A percentile compares a stretch with the other conserved stretches of the same genome.
phyloP scores from a whole-genome alignment of 208 protist genomes.

The Crithidia acanthocephali region DNA sequence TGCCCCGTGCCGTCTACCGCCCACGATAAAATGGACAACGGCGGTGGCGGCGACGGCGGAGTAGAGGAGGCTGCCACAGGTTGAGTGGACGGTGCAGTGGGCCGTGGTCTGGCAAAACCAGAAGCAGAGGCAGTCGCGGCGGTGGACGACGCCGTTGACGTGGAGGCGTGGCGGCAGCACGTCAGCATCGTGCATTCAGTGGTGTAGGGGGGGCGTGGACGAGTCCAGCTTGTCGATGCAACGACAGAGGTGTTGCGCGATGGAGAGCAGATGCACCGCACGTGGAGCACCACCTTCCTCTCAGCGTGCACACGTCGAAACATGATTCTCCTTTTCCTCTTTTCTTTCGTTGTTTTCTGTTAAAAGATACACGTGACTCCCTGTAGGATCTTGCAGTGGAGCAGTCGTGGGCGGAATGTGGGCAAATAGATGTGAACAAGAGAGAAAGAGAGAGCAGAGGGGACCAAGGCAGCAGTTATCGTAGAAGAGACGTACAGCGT shows the following conservation, averaged over 20 bases:
- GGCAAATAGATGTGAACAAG: too few species aligned
- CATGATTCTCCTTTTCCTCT: too few species aligned
- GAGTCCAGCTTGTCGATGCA: too few species aligned
- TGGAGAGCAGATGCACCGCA: neutral
- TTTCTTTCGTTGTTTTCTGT: too few species aligned
- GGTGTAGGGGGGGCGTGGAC: neutral
- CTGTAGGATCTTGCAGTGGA: too few species aligned
- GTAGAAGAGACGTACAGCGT: too few species aligned
- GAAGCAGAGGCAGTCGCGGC: neutral
- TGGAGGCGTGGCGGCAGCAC: neutral
- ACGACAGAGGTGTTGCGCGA: neutral
- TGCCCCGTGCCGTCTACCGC: conserved; percentile 64
- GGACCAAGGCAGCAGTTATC: too few species aligned
- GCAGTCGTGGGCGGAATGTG: too few species aligned
- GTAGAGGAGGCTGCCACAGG: neutral
- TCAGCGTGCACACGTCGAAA: neutral
- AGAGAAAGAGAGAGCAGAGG: too few species aligned
- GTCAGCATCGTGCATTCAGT: neutral
- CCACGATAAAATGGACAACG: conserved; percentile 80
- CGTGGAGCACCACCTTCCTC: neutral
- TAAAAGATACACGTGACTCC: too few species aligned
- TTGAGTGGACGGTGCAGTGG: neutral
- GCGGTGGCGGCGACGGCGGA: neutral
- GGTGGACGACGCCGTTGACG: neutral
- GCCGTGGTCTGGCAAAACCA: neutral